Evolutionary conservation across 176 grass and related monocot genomes (phyloP), one percentile per base, ranked within the genome.

Genomic region (Tillandsia leiboldiana): DNA sequence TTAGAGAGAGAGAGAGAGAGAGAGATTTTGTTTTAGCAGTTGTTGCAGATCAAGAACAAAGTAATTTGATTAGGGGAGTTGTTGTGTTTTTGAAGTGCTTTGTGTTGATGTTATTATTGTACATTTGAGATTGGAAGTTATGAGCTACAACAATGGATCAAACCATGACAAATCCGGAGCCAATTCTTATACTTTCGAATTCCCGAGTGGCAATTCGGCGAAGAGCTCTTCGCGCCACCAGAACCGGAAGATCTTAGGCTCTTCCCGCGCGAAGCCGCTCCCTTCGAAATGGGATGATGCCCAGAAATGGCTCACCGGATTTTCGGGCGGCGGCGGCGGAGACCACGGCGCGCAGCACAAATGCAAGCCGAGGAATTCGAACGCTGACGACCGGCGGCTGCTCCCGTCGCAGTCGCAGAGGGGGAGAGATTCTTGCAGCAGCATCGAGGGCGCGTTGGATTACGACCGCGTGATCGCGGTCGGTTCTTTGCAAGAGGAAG

Each of bases 221-320:
- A 42, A 42, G 33, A 7, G 33, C 33, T 7, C 33, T 42, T 42
- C 33, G 33, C 33, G 33, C 4, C 33, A 42, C 33, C 29, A 33
- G 29, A 33, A 81, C 1, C 74, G 54, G 71, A 92, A 89, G 70
- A 65, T 70, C 11, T 56, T 80, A 13, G 72, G 76, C 3, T 76
- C 86, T 3, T 76, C 86, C 1, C 79, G 88, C 48, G 49, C 78
- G 14, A 96, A 96, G 88, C 86, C 83, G 53, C 81, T 63, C 47
- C 88, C 93, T 50, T 96, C 93, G 28, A 96, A 92, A 73, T 92
- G 93, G 93, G 93, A 96, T 51, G 93, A 96, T 67, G 93, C 93
- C 18, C 93, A 96, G 83, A 96, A 96, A 73, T 96, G 93, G 93
- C 86, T 96, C 0, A 89, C 85, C 1, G 83, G 92, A 13, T 48